These are phyloP conservation scores for Fragilariopsis cylindrus DNA, from an alignment of 108 stramenopile species.

Conservation along the genomic window DNA sequence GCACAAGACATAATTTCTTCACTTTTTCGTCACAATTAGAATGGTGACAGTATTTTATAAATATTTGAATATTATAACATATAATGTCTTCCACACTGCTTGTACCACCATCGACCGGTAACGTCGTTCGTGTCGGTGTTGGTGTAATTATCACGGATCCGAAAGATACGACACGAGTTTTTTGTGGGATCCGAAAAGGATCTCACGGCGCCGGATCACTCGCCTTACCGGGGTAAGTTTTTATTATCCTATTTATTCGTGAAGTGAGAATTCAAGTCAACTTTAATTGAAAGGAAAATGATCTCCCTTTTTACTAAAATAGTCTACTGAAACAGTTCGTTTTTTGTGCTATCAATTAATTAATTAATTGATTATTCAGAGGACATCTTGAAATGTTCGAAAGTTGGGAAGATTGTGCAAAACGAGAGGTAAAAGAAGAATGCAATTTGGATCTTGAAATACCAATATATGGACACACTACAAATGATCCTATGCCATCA, in stretches of 20 bases:
- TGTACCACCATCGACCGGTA: too few relatives aligned
- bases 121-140: constrained; percentile 74
- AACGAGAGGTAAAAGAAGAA: constrained; percentile 86
- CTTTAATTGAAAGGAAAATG: too few relatives aligned
- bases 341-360: constrained; percentile 15
- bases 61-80: too few relatives aligned
- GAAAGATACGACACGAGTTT: constrained; percentile 42
- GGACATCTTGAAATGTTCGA: constrained; percentile 91
- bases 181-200: constrained; percentile 79
- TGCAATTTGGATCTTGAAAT: constrained; percentile 50
- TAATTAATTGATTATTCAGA: constrained; percentile 48
- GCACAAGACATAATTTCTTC: too few relatives aligned
- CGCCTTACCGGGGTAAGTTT: constrained; percentile 13
- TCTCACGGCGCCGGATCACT: constrained; percentile 71
- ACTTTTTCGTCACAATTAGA: too few relatives aligned
- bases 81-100: too few relatives aligned
- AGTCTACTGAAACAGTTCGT: not conserved
- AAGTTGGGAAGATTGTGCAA: constrained; percentile 84
- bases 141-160: constrained; percentile 76
- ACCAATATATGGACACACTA: constrained; percentile 66
- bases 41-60: too few relatives aligned
- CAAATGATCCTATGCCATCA: constrained; percentile 80
- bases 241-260: not conserved
- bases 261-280: not conserved
- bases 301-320: too few relatives aligned